Conservation (phyloP, 1,284 basidiomycete species). For the Rhodotorula sp. region DNA sequence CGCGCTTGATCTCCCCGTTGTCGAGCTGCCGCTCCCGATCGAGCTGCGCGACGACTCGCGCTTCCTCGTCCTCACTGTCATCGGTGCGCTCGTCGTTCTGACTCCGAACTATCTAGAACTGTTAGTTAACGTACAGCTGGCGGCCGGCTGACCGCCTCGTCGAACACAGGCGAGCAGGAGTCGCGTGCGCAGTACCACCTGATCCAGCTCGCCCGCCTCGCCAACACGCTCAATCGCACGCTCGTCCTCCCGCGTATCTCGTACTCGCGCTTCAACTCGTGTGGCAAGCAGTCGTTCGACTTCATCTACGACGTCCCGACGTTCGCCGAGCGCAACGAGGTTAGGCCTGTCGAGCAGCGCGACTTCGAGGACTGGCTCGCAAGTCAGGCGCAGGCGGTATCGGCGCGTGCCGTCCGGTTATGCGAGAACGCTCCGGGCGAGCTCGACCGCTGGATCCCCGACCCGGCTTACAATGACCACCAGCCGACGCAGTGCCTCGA, state of each 20-base stretch:
- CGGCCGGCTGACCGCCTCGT: neutral
- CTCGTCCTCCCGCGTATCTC: conserved; percentile 46
- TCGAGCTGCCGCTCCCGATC: neutral
- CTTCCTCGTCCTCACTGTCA: conserved; percentile 41
- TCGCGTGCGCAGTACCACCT: conserved; percentile 47
- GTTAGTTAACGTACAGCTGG: neutral
- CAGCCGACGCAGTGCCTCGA: conserved; percentile 2
- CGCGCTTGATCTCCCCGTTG: neutral
- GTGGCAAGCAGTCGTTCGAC: conserved; percentile 43
- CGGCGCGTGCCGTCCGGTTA: conserved; percentile 34
- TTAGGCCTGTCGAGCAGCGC: conserved; percentile 28
- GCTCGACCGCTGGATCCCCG: too few relatives aligned
- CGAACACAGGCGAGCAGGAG: conserved; percentile 44
- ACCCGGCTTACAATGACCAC: neutral
- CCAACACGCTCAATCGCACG: conserved; percentile 45
- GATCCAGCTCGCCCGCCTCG: conserved; percentile 46
- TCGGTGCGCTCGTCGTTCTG: conserved; percentile 15
- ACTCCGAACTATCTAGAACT: neutral
- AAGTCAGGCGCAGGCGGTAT: neutral
- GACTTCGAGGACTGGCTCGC: conserved; percentile 43
- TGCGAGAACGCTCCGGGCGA: conserved; percentile 25
- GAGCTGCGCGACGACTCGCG: neutral
- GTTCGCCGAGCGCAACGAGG: conserved; percentile 16
- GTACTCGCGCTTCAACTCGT: conserved; percentile 42
- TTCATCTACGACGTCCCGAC: conserved; percentile 40